Conservation (phyloP, 2,329 filamentous ascomycete species). For the Hypomyces perniciosus region DNA sequence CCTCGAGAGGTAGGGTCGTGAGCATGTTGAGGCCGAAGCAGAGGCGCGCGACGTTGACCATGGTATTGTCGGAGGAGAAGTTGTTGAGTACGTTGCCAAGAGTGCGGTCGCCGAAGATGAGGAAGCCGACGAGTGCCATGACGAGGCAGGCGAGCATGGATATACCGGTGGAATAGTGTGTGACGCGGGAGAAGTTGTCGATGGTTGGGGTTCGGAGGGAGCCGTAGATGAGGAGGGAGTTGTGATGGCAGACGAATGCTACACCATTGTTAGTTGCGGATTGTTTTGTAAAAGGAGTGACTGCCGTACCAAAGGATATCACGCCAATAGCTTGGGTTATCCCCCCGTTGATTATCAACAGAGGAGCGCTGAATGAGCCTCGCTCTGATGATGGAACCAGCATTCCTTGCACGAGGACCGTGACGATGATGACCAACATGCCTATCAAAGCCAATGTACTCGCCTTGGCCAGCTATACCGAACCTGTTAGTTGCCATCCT, state of each 20-base stretch:
- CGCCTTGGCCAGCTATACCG: conserved; percentile 77
- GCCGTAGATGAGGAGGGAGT: conserved; percentile 94
- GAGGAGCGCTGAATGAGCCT: conserved; percentile 62
- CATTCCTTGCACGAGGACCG: conserved; percentile 78
- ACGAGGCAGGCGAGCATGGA: conserved; percentile 87
- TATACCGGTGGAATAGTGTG: conserved; percentile 85
- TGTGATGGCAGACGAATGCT: conserved; percentile 77
- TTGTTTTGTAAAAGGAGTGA: background rate
- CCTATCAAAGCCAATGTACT: conserved; percentile 88
- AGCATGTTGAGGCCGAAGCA: conserved; percentile 99
- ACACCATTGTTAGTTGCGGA: conserved; percentile 1
- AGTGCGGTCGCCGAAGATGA: conserved; percentile 88
- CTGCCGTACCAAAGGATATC: conserved; percentile 79
- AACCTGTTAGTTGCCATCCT: background rate
- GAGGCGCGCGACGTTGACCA: conserved; percentile 91
- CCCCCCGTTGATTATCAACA: conserved; percentile 76
- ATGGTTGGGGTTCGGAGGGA: conserved; percentile 91
- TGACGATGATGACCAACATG: conserved; percentile 85
- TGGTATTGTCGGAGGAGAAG: conserved; percentile 80
- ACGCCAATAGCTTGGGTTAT: conserved; percentile 96
- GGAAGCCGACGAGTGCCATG: conserved; percentile 83
- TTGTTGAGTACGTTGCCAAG: conserved; percentile 97
- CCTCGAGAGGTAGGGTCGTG: conserved; percentile 90
- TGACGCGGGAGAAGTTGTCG: conserved; percentile 88
- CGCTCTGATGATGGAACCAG: conserved; percentile 64